These are phyloP conservation scores for Solanum habrochaites DNA, from an alignment of 257 asterid species.

Conservation along the genomic window DNA sequence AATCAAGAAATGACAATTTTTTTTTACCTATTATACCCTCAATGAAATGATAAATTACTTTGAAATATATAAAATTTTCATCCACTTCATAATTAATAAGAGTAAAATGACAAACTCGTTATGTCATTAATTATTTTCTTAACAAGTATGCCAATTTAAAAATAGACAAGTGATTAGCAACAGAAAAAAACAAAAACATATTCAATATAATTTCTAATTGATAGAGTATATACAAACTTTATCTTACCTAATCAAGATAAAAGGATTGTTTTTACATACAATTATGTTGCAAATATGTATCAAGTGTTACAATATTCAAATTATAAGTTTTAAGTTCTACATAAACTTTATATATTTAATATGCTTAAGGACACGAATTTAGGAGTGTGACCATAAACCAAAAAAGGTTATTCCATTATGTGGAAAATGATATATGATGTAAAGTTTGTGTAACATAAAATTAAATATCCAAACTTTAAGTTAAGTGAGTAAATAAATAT, in stretches of 20 bases:
- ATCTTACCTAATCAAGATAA: not conserved
- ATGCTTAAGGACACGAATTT: not conserved
- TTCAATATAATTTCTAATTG: not conserved
- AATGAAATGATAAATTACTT: too few species aligned
- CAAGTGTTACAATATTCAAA: not conserved
- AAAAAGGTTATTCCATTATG: not conserved
- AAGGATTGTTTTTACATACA: not conserved
- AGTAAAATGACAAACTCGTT: too few species aligned
- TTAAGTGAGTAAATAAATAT: not conserved
- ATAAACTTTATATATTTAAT: not conserved
- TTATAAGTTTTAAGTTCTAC: not conserved
- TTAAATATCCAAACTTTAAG: not conserved
- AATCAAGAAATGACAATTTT: too few species aligned
- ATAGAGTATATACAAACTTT: not conserved
- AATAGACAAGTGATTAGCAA: too few species aligned
- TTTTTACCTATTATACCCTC: too few species aligned
- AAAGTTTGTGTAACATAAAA: not conserved
- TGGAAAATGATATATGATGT: not conserved
- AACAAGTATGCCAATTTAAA: too few species aligned
- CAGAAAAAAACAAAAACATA: not conserved
- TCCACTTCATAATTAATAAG: too few species aligned
- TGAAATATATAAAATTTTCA: too few species aligned
- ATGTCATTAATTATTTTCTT: too few species aligned
- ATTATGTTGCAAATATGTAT: not conserved
- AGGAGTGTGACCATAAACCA: not conserved